phyloP scores from a whole-genome alignment of 495 filamentous ascomycete species.

The Echria macrotheca region DNA sequence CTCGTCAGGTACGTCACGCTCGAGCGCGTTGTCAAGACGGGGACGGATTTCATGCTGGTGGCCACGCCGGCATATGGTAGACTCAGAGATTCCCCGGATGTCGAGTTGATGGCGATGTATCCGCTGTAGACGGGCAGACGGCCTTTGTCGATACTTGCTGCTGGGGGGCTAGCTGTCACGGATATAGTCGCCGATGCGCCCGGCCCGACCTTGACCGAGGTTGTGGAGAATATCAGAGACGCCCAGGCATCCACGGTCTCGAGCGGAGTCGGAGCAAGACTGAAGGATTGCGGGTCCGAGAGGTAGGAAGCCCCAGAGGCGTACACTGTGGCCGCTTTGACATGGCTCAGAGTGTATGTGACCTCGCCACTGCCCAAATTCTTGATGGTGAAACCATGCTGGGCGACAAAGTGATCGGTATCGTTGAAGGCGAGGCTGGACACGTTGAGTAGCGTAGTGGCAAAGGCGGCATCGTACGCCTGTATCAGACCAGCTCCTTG shows the following conservation, averaged over 20 bases:
- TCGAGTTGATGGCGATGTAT: slow-evolving; percentile 39
- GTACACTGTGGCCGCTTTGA: slow-evolving; percentile 33
- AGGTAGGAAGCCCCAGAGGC: slow-evolving; percentile 28
- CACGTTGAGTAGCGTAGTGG: slow-evolving; percentile 40
- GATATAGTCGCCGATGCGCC: slow-evolving; percentile 27
- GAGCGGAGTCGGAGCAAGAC: slow-evolving; percentile 4
- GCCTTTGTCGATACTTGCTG: slow-evolving; percentile 22
- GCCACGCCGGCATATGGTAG: slow-evolving; percentile 41
- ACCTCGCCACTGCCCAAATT: slow-evolving; percentile 39
- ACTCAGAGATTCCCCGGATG: slow-evolving; percentile 34
- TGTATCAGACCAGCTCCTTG: slow-evolving; percentile 51
- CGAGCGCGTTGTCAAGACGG: slow-evolving; percentile 27
- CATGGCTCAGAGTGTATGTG: slow-evolving; percentile 38
- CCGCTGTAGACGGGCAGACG: slow-evolving; percentile 42
- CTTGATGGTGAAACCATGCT: slow-evolving; percentile 38
- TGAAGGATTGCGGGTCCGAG: slow-evolving; percentile 26
- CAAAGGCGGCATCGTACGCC: slow-evolving; percentile 44
- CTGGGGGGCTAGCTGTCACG: slow-evolving; percentile 34
- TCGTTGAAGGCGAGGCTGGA: slow-evolving; percentile 50
- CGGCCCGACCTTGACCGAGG: slow-evolving; percentile 26
- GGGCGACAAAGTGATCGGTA: slow-evolving; percentile 39
- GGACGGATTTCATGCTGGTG: slow-evolving; percentile 30
- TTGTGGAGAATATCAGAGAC: slow-evolving; percentile 9
- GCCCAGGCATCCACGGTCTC: not conserved
- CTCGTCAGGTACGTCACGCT: slow-evolving; percentile 9